phyloP scores from a whole-genome alignment of 306 rosid species.

The Coriaria nepalensis region DNA sequence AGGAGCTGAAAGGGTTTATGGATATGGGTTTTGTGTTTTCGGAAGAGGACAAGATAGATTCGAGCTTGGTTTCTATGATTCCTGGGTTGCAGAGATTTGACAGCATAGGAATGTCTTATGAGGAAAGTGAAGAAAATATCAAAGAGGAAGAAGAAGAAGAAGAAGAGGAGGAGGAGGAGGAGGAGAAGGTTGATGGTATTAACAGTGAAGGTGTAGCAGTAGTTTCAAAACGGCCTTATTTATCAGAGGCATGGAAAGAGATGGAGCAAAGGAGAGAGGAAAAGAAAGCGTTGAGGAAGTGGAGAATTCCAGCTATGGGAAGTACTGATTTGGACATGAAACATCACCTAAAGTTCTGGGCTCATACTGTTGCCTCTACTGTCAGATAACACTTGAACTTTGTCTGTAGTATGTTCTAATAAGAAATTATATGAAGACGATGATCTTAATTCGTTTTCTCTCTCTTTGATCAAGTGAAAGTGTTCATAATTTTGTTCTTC shows the following conservation, averaged over 20 bases:
- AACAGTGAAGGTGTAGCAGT: not conserved
- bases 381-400: conserved; percentile 22
- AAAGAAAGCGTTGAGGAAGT: conserved; percentile 20
- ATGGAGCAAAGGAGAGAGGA: conserved; percentile 20
- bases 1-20: conserved; percentile 75
- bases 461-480: too few relatives aligned
- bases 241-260: conserved; percentile 73
- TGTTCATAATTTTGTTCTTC: too few relatives aligned
- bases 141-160: conserved; percentile 7
- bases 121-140: conserved; percentile 12
- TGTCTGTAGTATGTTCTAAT: too few relatives aligned
- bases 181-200: conserved; percentile 16
- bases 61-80: conserved; percentile 43
- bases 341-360: conserved; percentile 53
- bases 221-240: conserved; percentile 40
- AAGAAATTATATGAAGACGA: too few relatives aligned
- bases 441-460: too few relatives aligned
- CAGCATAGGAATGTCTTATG: too few relatives aligned
- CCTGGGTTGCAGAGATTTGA: conserved; percentile 54
- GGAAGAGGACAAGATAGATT: conserved; percentile 42
- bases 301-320: conserved; percentile 42
- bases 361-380: conserved; percentile 62
- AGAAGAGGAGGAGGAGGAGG: not conserved
- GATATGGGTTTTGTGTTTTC: conserved; percentile 83
- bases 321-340: conserved; percentile 41